Conservation (phyloP, 1,284 basidiomycete genomes). For the Boletus hoseneyae region DNA sequence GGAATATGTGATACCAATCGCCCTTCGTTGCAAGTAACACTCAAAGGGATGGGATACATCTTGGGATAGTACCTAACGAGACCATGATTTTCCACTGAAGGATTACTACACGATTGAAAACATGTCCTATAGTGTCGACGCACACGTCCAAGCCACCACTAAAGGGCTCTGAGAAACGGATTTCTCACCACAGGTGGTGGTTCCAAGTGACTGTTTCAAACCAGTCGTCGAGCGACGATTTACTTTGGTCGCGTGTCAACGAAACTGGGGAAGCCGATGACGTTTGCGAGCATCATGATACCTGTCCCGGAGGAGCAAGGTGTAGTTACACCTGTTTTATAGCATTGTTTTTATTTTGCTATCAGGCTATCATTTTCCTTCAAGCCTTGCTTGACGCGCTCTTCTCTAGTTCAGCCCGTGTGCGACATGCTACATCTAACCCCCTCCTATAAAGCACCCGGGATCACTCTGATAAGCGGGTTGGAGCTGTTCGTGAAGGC, state of each 20-base stretch:
- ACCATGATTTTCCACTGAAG: background rate
- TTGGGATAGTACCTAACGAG: constrained; percentile 76
- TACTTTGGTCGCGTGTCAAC: constrained; percentile 77
- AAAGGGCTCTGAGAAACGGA: constrained; percentile 64
- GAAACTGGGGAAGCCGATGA: constrained; percentile 81
- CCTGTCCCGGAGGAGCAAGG: constrained; percentile 36
- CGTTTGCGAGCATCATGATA: constrained; percentile 67
- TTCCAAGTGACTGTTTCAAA: constrained; percentile 77
- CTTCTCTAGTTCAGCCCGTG: too few species aligned
- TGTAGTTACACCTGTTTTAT: background rate
- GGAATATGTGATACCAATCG: constrained; percentile 84
- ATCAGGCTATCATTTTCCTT: too few species aligned
- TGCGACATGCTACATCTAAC: too few species aligned
- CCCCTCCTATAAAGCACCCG: too few species aligned
- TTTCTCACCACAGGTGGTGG: constrained; percentile 85
- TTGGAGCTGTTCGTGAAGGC: too few species aligned
- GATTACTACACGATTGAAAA: constrained; percentile 3
- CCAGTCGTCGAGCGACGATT: constrained; percentile 82
- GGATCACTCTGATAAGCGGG: too few species aligned
- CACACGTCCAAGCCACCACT: constrained; percentile 57
- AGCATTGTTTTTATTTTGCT: too few species aligned
- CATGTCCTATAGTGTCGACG: constrained; percentile 44
- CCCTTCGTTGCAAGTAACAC: constrained; percentile 67
- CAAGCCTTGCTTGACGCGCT: too few species aligned
- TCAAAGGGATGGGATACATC: constrained; percentile 70